A percentile compares a stretch with the other conserved stretches of the same genome.
Evolutionary conservation across 2,329 filamentous ascomycete species (phyloP).

Genomic region (Orbilia quercus): DNA sequence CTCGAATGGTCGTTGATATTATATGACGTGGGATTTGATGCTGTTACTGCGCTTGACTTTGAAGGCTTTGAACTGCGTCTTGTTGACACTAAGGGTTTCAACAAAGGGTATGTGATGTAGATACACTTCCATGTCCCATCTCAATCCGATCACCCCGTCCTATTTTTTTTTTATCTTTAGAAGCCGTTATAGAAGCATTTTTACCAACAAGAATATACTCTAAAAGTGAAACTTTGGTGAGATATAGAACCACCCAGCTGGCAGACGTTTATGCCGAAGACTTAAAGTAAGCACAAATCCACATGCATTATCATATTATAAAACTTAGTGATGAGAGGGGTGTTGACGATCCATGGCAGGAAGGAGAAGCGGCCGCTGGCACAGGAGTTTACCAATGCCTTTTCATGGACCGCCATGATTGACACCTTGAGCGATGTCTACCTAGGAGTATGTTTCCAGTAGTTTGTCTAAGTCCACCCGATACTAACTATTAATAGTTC

Average conservation of each 20-base stretch:
- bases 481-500: slow-evolving; percentile 69
- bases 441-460: slow-evolving; percentile 79
- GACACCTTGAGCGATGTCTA: slow-evolving; percentile 90
- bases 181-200: slow-evolving; percentile 40
- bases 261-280: slow-evolving; percentile 49
- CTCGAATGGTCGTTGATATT: slow-evolving; percentile 97
- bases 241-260: slow-evolving; percentile 54
- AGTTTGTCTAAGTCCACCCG: neutral
- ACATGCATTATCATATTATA: slow-evolving; percentile 4
- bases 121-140: slow-evolving; percentile 65
- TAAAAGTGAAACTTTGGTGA: slow-evolving; percentile 56
- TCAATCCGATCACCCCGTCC: slow-evolving; percentile 55
- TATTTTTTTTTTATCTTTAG: slow-evolving; percentile 1
- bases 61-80: slow-evolving; percentile 85
- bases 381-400: slow-evolving; percentile 76
- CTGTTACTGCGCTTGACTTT: slow-evolving; percentile 93
- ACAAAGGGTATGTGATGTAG: slow-evolving; percentile 99
- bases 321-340: slow-evolving; percentile 7
- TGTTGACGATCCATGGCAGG: slow-evolving; percentile 64
- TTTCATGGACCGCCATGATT: slow-evolving; percentile 78
- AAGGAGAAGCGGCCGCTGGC: slow-evolving; percentile 77
- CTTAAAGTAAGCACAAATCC: slow-evolving; percentile 46
- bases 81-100: slow-evolving; percentile 86
- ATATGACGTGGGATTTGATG: slow-evolving; percentile 95
- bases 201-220: slow-evolving; percentile 56